Base-by-base conservation (phyloP, 768 basidiomycete species). In the Leucogyrophana mollusca region DNA sequence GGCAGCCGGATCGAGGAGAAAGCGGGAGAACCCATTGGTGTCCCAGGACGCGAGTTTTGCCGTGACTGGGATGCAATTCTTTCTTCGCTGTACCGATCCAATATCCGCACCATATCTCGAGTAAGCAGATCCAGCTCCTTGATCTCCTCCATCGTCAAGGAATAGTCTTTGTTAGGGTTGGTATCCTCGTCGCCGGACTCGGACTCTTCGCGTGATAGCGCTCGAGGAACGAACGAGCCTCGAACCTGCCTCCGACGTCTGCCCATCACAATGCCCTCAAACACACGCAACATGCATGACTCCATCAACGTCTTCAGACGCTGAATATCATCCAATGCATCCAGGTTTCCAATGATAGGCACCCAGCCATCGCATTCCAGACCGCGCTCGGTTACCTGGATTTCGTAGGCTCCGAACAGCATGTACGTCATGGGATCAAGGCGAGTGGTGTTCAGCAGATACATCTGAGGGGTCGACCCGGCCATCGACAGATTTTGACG, bases 321-420 rank as follows among this genome's bases (percentile, higher is more conserved):
- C 61, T 87, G 85, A n/a, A 95, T 70, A 52, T 92, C 84, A 59
- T 94, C 90, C 56, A 96, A 66, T 2, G 81, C 79, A 56, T 85
- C 76, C 40, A 85, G 55, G 51, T 85, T 79, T 33, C 89, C 89
- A 30, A 85, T 74, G 37, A 94, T 76, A 17, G 93, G 90, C 9
- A 97, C 69, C 94, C 94, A 97, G 35, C 80, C 82, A 58, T 97
- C 94, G 58, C 91, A 94, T 57, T 87, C 84, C 40, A 97, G 63
- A 5, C 92, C 90, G 14, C 78, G 76, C 32, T 82, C 77, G 0
- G 79, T 79, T 34, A 87, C 81, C 49, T 79, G 68, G 23, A 94
- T 76, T 40, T 83, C 78, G 63, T 90, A 82, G 0, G 92, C 93
- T 5, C 94, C 94, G 56, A 97, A 95, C 9, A 97, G 74, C 64